Evolutionary conservation across 2,329 filamentous ascomycete species (phyloP).

Genomic region (Gnomoniopsis sp.): DNA sequence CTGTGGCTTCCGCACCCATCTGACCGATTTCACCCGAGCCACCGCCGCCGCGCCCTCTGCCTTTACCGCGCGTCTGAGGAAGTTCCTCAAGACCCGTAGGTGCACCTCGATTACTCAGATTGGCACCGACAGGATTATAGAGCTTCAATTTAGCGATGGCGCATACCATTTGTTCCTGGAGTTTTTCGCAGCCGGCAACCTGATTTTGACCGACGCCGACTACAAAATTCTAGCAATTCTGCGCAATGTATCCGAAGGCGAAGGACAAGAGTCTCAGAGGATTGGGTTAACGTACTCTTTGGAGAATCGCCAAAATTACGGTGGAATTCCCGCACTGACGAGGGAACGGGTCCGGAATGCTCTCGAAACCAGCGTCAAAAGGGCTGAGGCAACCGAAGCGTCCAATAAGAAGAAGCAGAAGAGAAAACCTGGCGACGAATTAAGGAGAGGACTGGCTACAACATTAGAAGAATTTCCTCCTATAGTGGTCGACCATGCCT

Average conservation of each 20-base stretch:
- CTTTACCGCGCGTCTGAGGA: slow-evolving; percentile 83
- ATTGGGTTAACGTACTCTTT: slow-evolving; percentile 76
- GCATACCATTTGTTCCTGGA: slow-evolving; percentile 84
- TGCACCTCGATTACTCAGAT: slow-evolving; percentile 80
- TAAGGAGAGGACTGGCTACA: slow-evolving; percentile 76
- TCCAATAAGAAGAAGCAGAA: slow-evolving; percentile 61
- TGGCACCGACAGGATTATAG: slow-evolving; percentile 89
- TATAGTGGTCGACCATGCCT: slow-evolving; percentile 80
- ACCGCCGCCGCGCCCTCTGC: slow-evolving; percentile 79
- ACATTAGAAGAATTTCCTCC: slow-evolving; percentile 89
- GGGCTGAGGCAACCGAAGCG: slow-evolving; percentile 46
- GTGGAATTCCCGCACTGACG: slow-evolving; percentile 71
- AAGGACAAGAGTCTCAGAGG: slow-evolving; percentile 78
- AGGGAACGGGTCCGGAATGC: slow-evolving; percentile 67
- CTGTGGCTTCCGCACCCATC: slow-evolving; percentile 91
- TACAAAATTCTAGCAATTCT: slow-evolving; percentile 78
- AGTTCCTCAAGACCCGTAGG: slow-evolving; percentile 81
- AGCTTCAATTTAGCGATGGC: slow-evolving; percentile 90
- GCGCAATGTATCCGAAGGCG: slow-evolving; percentile 74
- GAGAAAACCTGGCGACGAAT: slow-evolving; percentile 68
- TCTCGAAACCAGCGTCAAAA: slow-evolving; percentile 63
- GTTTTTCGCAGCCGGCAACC: slow-evolving; percentile 95
- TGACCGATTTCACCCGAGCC: slow-evolving; percentile 85
- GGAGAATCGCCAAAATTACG: slow-evolving; percentile 79
- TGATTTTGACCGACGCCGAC: slow-evolving; percentile 84